A percentile compares a stretch with the other conserved stretches of the same genome.
phyloP scores from a whole-genome alignment of 805 yeast genomes.

The Saccharomyces mikatae region DNA sequence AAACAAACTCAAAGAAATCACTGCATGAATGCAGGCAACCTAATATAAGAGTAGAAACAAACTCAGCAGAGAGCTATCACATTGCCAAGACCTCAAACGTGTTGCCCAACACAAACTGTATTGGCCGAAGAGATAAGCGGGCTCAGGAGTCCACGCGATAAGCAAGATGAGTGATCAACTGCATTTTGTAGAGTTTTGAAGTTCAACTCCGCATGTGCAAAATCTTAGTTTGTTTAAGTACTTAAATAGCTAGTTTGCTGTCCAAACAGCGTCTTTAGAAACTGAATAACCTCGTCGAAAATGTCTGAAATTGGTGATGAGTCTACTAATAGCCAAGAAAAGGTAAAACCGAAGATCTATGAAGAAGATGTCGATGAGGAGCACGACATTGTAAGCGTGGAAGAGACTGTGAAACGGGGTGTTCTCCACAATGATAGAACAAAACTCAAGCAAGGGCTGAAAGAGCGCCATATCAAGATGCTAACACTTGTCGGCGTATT shows the following conservation, averaged over 20 bases:
- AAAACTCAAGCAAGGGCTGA: slow-evolving; percentile 1
- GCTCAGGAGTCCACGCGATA: background rate
- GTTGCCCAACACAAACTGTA: too few species aligned
- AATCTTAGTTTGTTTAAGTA: background rate
- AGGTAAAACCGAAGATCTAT: background rate
- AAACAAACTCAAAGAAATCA: too few species aligned
- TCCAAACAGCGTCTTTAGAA: background rate
- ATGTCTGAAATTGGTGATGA: background rate
- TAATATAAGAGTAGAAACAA: background rate
- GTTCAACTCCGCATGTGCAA: background rate
- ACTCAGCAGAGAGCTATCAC: background rate
- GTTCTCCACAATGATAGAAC: background rate
- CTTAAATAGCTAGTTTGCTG: background rate
- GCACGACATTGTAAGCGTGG: background rate
- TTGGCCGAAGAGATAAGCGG: too few species aligned
- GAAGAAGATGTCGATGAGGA: background rate
- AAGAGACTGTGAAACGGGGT: background rate
- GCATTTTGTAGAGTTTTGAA: too few species aligned
- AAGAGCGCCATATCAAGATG: slow-evolving; percentile 38
- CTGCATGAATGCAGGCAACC: background rate
- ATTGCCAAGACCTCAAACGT: background rate
- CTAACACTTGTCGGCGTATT: slow-evolving; percentile 41
- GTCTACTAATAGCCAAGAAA: background rate
- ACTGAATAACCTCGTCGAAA: background rate
- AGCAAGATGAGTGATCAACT: background rate